phyloP scores from a whole-genome alignment of 768 basidiomycete species.

The Hemileccinum rubropunctum region DNA sequence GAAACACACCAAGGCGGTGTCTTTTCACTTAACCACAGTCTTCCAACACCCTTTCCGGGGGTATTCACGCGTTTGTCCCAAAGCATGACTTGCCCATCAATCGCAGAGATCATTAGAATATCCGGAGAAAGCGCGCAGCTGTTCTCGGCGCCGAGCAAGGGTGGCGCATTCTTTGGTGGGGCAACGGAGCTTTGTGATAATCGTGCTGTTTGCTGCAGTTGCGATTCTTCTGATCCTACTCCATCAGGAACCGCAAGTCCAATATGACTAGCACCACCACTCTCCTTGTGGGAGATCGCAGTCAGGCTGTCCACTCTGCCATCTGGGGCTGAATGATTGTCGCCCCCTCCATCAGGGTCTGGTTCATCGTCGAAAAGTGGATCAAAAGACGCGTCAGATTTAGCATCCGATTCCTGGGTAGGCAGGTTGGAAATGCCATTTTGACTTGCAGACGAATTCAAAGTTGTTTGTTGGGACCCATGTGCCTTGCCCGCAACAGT shows the following conservation, averaged over 20 bases:
- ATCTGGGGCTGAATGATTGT: slow-evolving; percentile 17
- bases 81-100: slow-evolving; percentile 89
- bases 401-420: slow-evolving; percentile 52
- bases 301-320: slow-evolving; percentile 14
- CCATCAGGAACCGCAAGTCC: slow-evolving; percentile 31
- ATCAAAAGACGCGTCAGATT: slow-evolving; percentile 80
- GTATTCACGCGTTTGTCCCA: slow-evolving; percentile 82
- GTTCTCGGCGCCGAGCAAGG: slow-evolving; percentile 58
- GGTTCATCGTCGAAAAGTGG: slow-evolving; percentile 89
- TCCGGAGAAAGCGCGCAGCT: slow-evolving; percentile 75
- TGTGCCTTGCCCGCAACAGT: slow-evolving; percentile 19
- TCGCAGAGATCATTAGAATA: slow-evolving; percentile 81
- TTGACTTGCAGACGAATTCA: slow-evolving; percentile 21
- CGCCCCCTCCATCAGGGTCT: slow-evolving; percentile 53
- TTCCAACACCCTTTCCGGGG: slow-evolving; percentile 69
- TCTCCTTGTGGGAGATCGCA: slow-evolving; percentile 16
- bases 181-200: slow-evolving; percentile 39
- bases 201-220: slow-evolving; percentile 23
- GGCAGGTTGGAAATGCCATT: slow-evolving; percentile 22
- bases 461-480: slow-evolving; percentile 11
- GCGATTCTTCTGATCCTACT: slow-evolving; percentile 20
- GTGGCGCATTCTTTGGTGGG: slow-evolving; percentile 74
- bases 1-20: slow-evolving; percentile 96
- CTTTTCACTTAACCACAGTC: slow-evolving; percentile 87
- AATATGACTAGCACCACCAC: slow-evolving; percentile 8